Evolutionary conservation across 1,284 basidiomycete genomes (phyloP), one percentile per base, ranked within the genome.

Genomic region (Puccinia novopanici): DNA sequence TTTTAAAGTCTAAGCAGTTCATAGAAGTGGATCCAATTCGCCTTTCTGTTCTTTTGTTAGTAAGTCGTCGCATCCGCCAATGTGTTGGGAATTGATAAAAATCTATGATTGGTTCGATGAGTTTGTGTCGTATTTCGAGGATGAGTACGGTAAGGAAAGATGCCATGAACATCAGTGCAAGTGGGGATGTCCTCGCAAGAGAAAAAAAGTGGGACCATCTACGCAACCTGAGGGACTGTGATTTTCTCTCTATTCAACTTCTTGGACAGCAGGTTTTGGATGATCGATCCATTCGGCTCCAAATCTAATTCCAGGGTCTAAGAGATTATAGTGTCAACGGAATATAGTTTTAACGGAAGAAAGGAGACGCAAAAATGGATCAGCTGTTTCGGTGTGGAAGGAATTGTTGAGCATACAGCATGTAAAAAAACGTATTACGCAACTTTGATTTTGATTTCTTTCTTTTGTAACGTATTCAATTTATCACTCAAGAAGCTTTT

Each of bases 31-130:
- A 74, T 74, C 54, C n/a, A 74, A 59, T 74, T 74, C 37, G 17
- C 72, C 72, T 19, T 59, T n/a, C 34, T 74, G 30, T 59, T 74
- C 72, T 19, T 40, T 57, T 40, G 30, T 27, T 13, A 74, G 45
- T 27, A 74, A 57, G 24, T 74, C 72, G 19, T 74, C 72, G 34
- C 72, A 74, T 37, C 72, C 72, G 19, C 72, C 72, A 37, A 59
- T 40, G 40, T 40, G 72, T 40, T 59, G 52, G 30, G 50, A n/a
- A 22, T 74, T 54, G 42, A 74, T 74, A 24, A 54, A 74, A 24
- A 74, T 74, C 72, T 73, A 57, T n/a, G n/a, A n/a, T n/a, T n/a
- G n/a, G n/a, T n/a, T 40, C 4, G 24, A 50, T 5, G 19, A 9
- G 12, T 5, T 70, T 57, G 17, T 4, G 19, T 63, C 8, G n/a